Evolutionary conservation across 2,329 filamentous ascomycete species (phyloP).

Genomic region (Fusarium udum): DNA sequence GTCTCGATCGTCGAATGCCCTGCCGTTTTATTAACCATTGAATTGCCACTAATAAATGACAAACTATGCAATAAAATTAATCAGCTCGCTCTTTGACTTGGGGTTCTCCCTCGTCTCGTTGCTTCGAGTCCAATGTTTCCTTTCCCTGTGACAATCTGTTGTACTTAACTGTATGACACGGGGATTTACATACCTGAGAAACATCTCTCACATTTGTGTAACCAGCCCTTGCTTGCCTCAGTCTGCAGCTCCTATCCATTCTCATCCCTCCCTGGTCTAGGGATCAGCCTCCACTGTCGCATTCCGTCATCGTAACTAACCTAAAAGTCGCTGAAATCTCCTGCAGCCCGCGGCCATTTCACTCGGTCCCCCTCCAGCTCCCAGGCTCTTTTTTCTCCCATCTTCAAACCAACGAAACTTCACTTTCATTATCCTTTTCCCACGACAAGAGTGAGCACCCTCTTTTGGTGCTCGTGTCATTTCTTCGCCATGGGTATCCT

Average conservation of each 20-base stretch:
- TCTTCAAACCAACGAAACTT: constrained; percentile 8
- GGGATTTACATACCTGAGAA: constrained; percentile 3
- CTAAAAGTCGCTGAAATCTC: constrained; percentile 33
- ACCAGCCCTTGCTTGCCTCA: constrained; percentile 2
- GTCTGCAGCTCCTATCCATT: neutral
- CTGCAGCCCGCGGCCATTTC: constrained; percentile 8
- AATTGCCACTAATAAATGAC: constrained; percentile 19
- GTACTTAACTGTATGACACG: neutral
- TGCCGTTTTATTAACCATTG: constrained; percentile 16
- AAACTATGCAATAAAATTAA: constrained; percentile 12
- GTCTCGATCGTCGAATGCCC: neutral
- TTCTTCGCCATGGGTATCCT: constrained; percentile 44
- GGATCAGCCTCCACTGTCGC: constrained; percentile 24
- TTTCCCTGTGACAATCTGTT: neutral
- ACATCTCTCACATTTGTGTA: constrained; percentile 4
- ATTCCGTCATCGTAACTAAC: constrained; percentile 40
- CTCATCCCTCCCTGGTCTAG: constrained; percentile 1
- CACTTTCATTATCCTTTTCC: neutral
- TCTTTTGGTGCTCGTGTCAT: constrained; percentile 12
- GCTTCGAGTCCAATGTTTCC: neutral
- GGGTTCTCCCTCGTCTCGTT: neutral
- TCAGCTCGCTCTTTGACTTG: constrained; percentile 23
- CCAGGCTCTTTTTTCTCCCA: neutral
- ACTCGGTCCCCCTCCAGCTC: neutral
- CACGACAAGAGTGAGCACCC: constrained; percentile 9